phyloP scores from a whole-genome alignment of 257 asterid genomes.

The Solanum clarkiae region DNA sequence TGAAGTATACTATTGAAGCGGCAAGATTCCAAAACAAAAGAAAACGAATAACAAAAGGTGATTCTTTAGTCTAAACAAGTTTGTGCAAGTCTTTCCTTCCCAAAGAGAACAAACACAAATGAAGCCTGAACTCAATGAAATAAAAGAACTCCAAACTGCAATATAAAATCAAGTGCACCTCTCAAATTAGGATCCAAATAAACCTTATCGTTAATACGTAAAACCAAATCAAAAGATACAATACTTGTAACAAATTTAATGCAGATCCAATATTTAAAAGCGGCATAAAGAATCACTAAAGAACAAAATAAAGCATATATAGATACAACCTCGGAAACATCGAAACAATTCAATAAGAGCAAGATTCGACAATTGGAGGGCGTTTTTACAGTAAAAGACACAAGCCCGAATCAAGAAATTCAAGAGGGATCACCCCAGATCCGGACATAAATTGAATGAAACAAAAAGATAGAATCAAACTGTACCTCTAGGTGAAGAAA shows the following conservation, averaged over 20 bases:
- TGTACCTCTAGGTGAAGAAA: neutral
- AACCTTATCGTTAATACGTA: neutral
- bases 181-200: neutral
- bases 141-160: neutral
- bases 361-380: conserved; percentile 1
- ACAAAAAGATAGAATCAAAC: neutral
- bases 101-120: neutral
- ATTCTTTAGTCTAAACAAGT: neutral
- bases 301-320: conserved; percentile 19
- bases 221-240: neutral
- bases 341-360: neutral
- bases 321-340: conserved; percentile 26
- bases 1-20: neutral
- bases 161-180: neutral
- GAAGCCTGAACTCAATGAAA: neutral
- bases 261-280: neutral
- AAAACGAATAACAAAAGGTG: neutral
- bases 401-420: neutral
- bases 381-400: conserved; percentile 1
- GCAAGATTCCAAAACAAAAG: neutral
- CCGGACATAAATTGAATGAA: neutral
- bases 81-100: neutral
- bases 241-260: neutral
- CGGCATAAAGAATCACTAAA: neutral
- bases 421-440: neutral